phyloP scores from a whole-genome alignment of 768 basidiomycete genomes.

The Lentinula sp. region DNA sequence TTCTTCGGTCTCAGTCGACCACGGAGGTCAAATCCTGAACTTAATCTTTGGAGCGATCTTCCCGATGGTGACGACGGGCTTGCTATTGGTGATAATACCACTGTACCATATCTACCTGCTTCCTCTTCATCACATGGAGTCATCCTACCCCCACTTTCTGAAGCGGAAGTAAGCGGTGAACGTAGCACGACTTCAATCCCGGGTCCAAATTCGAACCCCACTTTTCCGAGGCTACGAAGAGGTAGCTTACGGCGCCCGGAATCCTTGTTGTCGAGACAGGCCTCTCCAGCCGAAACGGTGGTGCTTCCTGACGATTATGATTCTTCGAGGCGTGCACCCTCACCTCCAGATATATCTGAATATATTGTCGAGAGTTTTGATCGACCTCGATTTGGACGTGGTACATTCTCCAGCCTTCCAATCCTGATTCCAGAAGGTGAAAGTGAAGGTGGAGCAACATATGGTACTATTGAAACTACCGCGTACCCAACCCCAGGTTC shows the following conservation, averaged over 20 bases:
- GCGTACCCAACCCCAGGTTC: constrained; percentile 48
- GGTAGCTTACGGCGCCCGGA: constrained; percentile 67
- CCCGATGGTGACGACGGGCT: constrained; percentile 11
- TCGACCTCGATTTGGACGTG: background rate
- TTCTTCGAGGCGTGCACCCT: background rate
- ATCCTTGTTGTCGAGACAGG: constrained; percentile 43
- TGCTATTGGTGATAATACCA: background rate
- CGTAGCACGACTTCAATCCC: constrained; percentile 12
- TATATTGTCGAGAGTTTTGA: background rate
- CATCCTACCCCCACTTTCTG: constrained; percentile 15
- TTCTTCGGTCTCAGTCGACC: constrained; percentile 47
- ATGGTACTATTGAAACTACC: constrained; percentile 18
- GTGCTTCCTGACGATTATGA: background rate
- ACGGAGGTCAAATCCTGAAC: constrained; percentile 28
- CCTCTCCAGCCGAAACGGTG: constrained; percentile 25
- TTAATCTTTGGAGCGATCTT: constrained; percentile 18
- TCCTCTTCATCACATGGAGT: constrained; percentile 1
- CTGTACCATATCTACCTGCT: background rate
- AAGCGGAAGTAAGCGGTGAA: constrained; percentile 20
- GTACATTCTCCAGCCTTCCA: background rate
- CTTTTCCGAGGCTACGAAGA: constrained; percentile 50
- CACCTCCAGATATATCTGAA: constrained; percentile 6
- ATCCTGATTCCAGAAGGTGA: constrained; percentile 6
- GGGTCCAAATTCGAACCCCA: background rate
- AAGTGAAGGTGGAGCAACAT: background rate